Evolutionary conservation across 1,284 basidiomycete genomes (phyloP), one percentile per base, ranked within the genome.

Genomic region (Abortiporus biennis): DNA sequence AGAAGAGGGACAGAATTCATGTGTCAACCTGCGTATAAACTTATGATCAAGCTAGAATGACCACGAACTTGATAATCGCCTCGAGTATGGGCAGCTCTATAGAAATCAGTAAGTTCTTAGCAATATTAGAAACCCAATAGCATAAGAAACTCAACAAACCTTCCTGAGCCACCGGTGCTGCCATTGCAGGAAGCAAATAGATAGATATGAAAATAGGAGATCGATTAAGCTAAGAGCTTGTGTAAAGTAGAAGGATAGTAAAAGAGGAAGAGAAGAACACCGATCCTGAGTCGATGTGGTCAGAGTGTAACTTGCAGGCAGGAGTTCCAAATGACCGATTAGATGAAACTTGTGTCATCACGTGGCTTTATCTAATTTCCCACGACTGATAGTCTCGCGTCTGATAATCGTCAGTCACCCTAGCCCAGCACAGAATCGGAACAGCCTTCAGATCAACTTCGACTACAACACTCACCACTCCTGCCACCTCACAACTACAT

Each of bases 61-160:
- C 36, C 34, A 65, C 75, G 45, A 54, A 92, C 91, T 89, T 90
- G 66, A 98, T 94, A 53, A 99, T 79, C 20, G 88, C 76, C 71
- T 98, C 95, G 57, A 99, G 84, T 62, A 99, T 93, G 46, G 92
- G 85, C 51, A 95, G 74, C 73, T 98, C 85, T 88, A 57, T 45
- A 52, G 47, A 46, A 58, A 56, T 44, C 41, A 45, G 52, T 44
- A 45, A 44, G 40, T 51, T 47, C 58, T n/a, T n/a, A 54, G 55
- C 48, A 55, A 48, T 47, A 23, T 44, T 42, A 40, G 29, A 22
- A 21, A 46, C 40, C 51, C 43, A 53, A 49, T 47, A 30, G 51
- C 45, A 47, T 40, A 48, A 49, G 29, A 13, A 52, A 37, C 43
- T 49, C 47, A 37, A 63, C 67, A 47, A 50, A 82, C 84, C 84